These are phyloP conservation scores for Globisporangium paddicum DNA, from an alignment of 352 stramenopile genomes.

Conservation along the genomic window DNA sequence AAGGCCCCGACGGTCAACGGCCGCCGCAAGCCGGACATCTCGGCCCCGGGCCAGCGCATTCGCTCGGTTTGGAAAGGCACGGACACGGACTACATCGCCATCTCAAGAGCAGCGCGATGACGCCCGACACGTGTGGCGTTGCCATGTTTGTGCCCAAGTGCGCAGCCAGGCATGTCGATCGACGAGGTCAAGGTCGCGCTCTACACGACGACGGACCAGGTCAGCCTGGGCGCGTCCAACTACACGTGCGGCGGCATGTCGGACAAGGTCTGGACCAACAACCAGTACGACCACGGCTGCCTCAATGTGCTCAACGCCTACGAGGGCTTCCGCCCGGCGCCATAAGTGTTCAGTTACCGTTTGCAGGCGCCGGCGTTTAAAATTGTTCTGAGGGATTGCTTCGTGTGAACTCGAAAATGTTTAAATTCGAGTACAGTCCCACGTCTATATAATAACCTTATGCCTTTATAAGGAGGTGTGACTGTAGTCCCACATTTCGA, in stretches of 20 bases:
- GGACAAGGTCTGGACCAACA: constrained; percentile 30
- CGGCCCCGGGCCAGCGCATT: constrained; percentile 16
- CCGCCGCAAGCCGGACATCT: constrained; percentile 23
- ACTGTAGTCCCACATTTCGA: no score
- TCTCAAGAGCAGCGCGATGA: no score
- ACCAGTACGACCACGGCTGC: constrained; percentile 26
- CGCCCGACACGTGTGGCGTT: no score
- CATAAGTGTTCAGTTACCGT: no score
- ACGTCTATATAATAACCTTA: no score
- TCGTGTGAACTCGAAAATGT: no score
- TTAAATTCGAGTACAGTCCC: no score
- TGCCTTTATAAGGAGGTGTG: no score
- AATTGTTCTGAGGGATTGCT: no score
- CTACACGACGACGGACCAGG: constrained; percentile 10
- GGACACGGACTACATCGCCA: constrained; percentile 2
- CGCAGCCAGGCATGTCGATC: constrained; percentile 7
- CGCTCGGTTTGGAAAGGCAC: not conserved
- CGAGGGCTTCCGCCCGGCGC: constrained; percentile 14
- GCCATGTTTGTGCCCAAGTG: no score
- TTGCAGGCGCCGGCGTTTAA: no score
- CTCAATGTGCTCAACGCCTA: constrained; percentile 19
- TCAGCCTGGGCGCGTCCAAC: not conserved
- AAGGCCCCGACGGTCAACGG: constrained; percentile 19
- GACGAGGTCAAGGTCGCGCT: constrained; percentile 7
- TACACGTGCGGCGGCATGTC: constrained; percentile 21